Base-by-base conservation (phyloP, 75 land plant genomes). In the Selaginella moellendorffii region DNA sequence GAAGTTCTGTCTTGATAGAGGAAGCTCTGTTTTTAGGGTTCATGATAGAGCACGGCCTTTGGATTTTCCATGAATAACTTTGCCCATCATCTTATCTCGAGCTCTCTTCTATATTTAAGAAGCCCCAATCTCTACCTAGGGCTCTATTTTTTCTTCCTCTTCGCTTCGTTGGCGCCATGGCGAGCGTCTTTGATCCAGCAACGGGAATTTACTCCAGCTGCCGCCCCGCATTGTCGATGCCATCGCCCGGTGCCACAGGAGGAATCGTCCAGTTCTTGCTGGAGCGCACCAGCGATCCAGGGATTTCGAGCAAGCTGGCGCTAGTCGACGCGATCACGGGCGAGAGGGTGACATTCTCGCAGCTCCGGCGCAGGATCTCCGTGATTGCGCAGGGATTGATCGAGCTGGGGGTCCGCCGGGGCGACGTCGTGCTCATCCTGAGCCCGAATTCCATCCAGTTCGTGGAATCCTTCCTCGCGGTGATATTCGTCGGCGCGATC, bases 381-480 rank as follows among this genome's bases (percentile, higher is more conserved):
- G 69, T 75, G 29, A 1, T 80, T 27, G 83, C 88, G 9, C 54
- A 74, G 27, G 82, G 76, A 2, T 72, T 89, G 24, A 26, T 24
- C 23, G 23, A 28, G 0, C 24, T 79, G 2, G 83, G 82, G 8
- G 26, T 88, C 58, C 54, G 69, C 2, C 29, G 73, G 53, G 70
- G 73, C 14, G 80, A 88, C 27, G 83, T 82, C 0, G 77, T 85
- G 1, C 64, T 85, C 64, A 56, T 88, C 8, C 26, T 78, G 14
- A 64, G 78, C 23, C 83, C 88, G 1, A 88, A 88, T 67, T 78
- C 78, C 31, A 52, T 88, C 27, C 59, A 70, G 64, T 82, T 70
- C 54, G 83, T 87, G 20, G 65, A 80, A 0, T 42, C 80, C 19
- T 77, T 70, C 29, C 62, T 85, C 21, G 82, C 76, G 20, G 81